phyloP scores from a whole-genome alignment of 2,329 filamentous ascomycete species.

The Dactylellina parvicollis region DNA sequence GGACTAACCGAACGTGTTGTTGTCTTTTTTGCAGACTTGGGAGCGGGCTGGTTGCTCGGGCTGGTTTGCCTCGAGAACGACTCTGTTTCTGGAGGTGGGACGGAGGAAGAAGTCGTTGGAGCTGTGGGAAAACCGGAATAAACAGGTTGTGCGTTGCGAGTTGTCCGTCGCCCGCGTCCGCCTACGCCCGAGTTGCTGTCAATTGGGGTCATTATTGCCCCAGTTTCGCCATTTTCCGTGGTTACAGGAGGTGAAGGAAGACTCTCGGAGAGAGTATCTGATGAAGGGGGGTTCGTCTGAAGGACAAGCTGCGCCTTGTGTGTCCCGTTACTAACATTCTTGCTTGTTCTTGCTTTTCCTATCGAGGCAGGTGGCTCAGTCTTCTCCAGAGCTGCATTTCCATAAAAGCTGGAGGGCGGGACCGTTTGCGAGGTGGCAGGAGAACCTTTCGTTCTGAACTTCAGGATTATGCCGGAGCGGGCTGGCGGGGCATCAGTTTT shows the following conservation, averaged over 20 bases:
- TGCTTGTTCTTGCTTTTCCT: neutral
- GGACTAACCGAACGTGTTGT: slow-evolving; percentile 45
- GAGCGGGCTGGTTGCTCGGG: slow-evolving; percentile 9
- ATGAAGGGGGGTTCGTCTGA: slow-evolving; percentile 44
- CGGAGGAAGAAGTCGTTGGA: neutral
- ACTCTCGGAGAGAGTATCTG: slow-evolving; percentile 33
- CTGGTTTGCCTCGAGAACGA: slow-evolving; percentile 17
- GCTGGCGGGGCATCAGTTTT: neutral
- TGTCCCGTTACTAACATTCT: slow-evolving; percentile 1
- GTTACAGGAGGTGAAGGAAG: slow-evolving; percentile 27
- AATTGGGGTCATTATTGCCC: slow-evolving; percentile 14
- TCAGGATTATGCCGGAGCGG: slow-evolving; percentile 19
- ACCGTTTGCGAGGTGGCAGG: slow-evolving; percentile 8
- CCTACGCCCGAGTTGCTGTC: slow-evolving; percentile 18
- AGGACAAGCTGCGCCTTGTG: slow-evolving; percentile 29
- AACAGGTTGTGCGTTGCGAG: slow-evolving; percentile 43
- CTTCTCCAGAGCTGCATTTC: slow-evolving; percentile 2
- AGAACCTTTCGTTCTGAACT: slow-evolving; percentile 12
- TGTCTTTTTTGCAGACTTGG: slow-evolving; percentile 24
- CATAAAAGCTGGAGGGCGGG: slow-evolving; percentile 20
- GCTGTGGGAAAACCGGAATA: slow-evolving; percentile 38
- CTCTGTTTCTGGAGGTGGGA: slow-evolving; percentile 8
- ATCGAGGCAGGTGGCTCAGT: neutral
- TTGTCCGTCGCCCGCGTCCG: slow-evolving; percentile 38
- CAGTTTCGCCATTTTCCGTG: neutral